phyloP scores from a whole-genome alignment of 2,329 filamentous ascomycete genomes.

The Aulographum hederae region DNA sequence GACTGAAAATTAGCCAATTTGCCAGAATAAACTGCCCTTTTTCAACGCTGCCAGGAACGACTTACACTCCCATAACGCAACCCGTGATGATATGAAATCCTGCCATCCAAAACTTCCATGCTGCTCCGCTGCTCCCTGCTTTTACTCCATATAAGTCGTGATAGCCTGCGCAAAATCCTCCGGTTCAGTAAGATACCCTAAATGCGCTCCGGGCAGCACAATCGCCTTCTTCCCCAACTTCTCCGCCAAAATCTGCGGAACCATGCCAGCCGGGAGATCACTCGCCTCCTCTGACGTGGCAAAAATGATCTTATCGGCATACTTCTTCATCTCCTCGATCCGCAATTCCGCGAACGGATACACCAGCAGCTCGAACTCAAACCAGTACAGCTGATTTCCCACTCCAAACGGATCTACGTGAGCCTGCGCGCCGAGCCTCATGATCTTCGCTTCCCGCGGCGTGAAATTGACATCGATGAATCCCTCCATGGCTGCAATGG shows the following conservation, averaged over 20 bases:
- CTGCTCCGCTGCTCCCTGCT: too few species aligned
- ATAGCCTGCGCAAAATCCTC: conserved; percentile 3
- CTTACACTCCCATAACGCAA: too few species aligned
- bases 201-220: conserved; percentile 6
- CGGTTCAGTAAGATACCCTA: conserved; percentile 5
- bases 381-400: conserved; percentile 6
- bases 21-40: too few species aligned
- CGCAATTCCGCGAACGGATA: conserved; percentile 6
- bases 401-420: conserved; percentile 1
- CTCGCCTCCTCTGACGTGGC: conserved; percentile 4
- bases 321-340: conserved; percentile 2
- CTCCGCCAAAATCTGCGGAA: conserved; percentile 4
- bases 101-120: too few species aligned
- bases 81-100: too few species aligned
- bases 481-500: conserved; percentile 5
- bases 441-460: background rate
- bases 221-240: conserved; percentile 5
- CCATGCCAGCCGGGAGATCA: conserved; percentile 1
- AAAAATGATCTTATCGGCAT: conserved; percentile 5
- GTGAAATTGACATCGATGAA: conserved; percentile 3
- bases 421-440: conserved; percentile 1
- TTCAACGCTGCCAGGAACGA: too few species aligned
- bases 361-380: conserved; percentile 7
- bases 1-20: too few species aligned
- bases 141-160: conserved; percentile 1